Conservation (phyloP, 2,329 filamentous ascomycete species). For the Colletotrichum paranaense region DNA sequence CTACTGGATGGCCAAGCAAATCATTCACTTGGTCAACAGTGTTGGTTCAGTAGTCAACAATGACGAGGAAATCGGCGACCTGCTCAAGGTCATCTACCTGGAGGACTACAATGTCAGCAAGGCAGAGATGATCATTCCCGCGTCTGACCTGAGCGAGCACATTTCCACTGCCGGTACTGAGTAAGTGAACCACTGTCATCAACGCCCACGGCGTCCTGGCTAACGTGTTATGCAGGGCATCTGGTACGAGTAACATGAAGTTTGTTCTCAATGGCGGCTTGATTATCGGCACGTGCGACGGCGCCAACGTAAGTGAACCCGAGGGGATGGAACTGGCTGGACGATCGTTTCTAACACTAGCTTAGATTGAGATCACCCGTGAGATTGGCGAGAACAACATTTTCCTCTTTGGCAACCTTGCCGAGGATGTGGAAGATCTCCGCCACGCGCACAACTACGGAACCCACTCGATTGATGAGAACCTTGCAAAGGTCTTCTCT, state of each 20-base stretch:
- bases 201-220: background rate
- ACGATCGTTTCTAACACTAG: constrained; percentile 29
- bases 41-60: constrained; percentile 93
- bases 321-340: constrained; percentile 27
- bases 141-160: constrained; percentile 96
- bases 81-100: constrained; percentile 96
- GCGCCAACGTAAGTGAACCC: constrained; percentile 82
- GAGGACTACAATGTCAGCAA: constrained; percentile 99
- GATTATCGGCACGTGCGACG: constrained; percentile 97
- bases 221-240: constrained; percentile 57
- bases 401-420: constrained; percentile 96
- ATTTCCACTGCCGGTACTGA: constrained; percentile 98
- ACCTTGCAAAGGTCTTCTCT: constrained; percentile 84
- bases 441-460: constrained; percentile 91
- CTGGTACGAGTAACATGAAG: constrained; percentile 98
- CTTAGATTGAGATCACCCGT: constrained; percentile 91
- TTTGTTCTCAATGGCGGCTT: constrained; percentile 97
- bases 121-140: constrained; percentile 94
- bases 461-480: constrained; percentile 79
- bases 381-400: constrained; percentile 98
- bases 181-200: constrained; percentile 50
- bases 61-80: constrained; percentile 89
- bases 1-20: constrained; percentile 99
- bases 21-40: constrained; percentile 95
- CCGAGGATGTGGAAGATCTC: constrained; percentile 96